Base-by-base conservation (phyloP, 169 alveolate species). In the Eimeria praecox region DNA sequence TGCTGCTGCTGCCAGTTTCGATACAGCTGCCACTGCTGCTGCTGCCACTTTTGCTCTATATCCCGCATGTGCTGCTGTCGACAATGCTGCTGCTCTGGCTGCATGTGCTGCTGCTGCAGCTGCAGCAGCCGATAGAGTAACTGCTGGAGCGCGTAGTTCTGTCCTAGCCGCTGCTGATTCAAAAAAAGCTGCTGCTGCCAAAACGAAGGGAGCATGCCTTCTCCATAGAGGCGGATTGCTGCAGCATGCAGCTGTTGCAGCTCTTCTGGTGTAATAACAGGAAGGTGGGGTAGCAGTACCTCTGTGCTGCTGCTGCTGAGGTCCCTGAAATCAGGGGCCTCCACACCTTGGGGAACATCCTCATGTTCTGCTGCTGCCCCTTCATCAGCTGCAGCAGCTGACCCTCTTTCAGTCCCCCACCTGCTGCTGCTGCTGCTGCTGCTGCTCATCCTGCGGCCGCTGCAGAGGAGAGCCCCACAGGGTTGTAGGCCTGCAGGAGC, bases 391-490 rank as follows among this genome's bases (percentile, higher is more conserved):
- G 59, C 49, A 42, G 87, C 59, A 42, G 87, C 87, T 5, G 87
- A 77, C 4, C 35, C 38, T 2, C 40, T 77, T 38, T 3, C 24
- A 33, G 59, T 46, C 1, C 64, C 59, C 38, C 38, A 77, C 40
- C 87, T 44, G 59, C 49, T 20, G 54, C 87, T 40, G 33, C 87
- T 69, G 80, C 46, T 69, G 46, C 80, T 33, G 80, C 80, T 33
- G 80, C 80, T 22, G 80, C 46, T 27, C 46, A 9, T n/a, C 49
- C 49, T 22, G 80, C 49, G 49, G 80, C 87, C 38, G 87, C 87
- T 77, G 87, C 87, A 77, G 59, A 77, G 87, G 56, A 77, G 87
- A 40, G 87, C 87, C 62, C 87, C 87, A 77, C 87, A 77, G 87
- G 87, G 87, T 62, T 77, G 49, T 38, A 77, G 22, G n/a, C 64